phyloP scores from a whole-genome alignment of 768 basidiomycete genomes.

The Leucogyrophana mollusca region DNA sequence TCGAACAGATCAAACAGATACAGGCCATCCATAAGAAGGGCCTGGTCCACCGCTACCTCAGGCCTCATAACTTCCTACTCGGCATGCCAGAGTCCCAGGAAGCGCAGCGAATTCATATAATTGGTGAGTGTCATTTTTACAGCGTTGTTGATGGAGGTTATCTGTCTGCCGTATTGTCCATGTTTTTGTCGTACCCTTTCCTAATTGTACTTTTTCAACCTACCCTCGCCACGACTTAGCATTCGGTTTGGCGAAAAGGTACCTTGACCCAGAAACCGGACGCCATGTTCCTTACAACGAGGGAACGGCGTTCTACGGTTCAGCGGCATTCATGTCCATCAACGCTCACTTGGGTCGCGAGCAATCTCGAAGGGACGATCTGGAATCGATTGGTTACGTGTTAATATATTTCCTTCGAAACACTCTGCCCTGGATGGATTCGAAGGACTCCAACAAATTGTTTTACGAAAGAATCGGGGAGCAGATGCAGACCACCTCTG shows the following conservation, averaged over 20 bases:
- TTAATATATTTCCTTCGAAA: conserved; percentile 99
- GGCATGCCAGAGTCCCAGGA: conserved; percentile 90
- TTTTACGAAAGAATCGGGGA: conserved; percentile 99
- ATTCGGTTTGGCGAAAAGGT: conserved; percentile 99
- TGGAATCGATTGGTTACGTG: conserved; percentile 96
- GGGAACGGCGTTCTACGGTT: conserved; percentile 93
- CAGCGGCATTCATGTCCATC: conserved; percentile 99
- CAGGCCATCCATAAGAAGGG: conserved; percentile 98
- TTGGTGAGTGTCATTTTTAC: conserved; percentile 52
- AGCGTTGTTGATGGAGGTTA: too few species aligned
- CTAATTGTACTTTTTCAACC: conserved; percentile 1
- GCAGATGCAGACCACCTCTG: conserved; percentile 94
- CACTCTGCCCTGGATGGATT: conserved; percentile 96
- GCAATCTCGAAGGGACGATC: conserved; percentile 90
- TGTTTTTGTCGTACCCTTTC: conserved; percentile 1
- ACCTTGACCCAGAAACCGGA: conserved; percentile 96
- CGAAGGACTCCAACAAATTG: conserved; percentile 78
- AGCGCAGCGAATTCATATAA: conserved; percentile 85
- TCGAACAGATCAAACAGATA: conserved; percentile 82
- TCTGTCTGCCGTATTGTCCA: too few species aligned
- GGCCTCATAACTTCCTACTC: conserved; percentile 98
- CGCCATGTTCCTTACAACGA: conserved; percentile 99
- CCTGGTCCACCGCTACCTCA: conserved; percentile 98
- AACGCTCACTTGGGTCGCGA: conserved; percentile 98
- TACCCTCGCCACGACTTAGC: conserved; percentile 47